Base-by-base conservation (phyloP, 2,329 filamentous ascomycete genomes). In the Dactylellina sp. region DNA sequence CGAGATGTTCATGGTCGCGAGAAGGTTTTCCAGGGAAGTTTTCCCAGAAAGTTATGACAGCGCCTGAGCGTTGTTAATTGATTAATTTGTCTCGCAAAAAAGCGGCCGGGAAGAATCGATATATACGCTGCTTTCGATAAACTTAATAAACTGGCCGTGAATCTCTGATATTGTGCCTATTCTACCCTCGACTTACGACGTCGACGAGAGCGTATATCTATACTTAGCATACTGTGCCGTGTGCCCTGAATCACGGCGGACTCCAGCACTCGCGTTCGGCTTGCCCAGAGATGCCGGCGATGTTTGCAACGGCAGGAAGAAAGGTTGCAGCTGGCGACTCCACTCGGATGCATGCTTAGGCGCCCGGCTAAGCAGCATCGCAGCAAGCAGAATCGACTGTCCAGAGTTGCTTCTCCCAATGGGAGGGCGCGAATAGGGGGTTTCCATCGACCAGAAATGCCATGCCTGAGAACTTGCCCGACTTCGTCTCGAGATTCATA, bases 401-500 rank as follows among this genome's bases (percentile, higher is more conserved):
- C 39, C 28, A 28, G 14, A 18, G 42, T n/a, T 32, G 40, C 56
- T 49, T 37, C 46, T 55, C 47, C 55, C 56, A 74, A 61, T 66
- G 61, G 39, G 53, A 66, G 50, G 70, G 28, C 47, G 56, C 50
- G 42, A 74, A 74, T 74, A 74, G 61, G 70, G 68, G 70, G 44
- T 56, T 57, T 18, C 22, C 40, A 53, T 59, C 35, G 59, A 47
- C 39, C 47, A 56, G 56, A 44, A 7, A 42, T 20, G 24, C 55
- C 35, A 16, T n/a, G 44, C 39, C 42, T 49, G 40, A 44, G 37
- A 37, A 32, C 32, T 35, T 32, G 35, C 7, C 32, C 16, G 22
- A 28, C 55, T 66, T 74, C 70, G 70, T 74, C 70, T 74, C 70
- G 70, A 74, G 70, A 66, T 74, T 61, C 61, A 74, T 66, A 70